Base-by-base conservation (phyloP, 1,139 yeast genomes). In the Geotrichum bryndzae region DNA sequence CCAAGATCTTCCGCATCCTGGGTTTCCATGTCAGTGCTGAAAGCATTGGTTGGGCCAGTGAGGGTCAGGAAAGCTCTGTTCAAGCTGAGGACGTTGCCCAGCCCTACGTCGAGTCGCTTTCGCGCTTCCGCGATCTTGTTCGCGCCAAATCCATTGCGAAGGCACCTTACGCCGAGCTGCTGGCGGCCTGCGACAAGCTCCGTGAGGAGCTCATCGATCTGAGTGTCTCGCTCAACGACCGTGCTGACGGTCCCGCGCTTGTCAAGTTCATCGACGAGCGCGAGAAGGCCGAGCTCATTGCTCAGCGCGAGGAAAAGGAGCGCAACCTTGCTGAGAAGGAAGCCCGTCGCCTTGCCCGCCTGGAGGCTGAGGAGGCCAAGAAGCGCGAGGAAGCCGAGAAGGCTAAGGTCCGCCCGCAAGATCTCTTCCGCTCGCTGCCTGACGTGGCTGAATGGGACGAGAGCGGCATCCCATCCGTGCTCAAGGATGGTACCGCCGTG, bases 151-250 rank as follows among this genome's bases (percentile, higher is more conserved):
- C 97, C 4, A 90, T 90, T 67, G 77, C 79, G 15, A 85, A 86
- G 71, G 85, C 82, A 0, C 84, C 84, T 45, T 76, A 79, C 62
- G 54, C 69, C 57, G 84, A 82, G 59, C 81, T 90, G 63, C 79
- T 94, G 63, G 76, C 78, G 22, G 78, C 84, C 4, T 81, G 87
- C 60, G 94, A 87, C 70, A 72, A 72, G 15, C 71, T 87, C 8
- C 80, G 94, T 66, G 84, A 85, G 66, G 95, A 88, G 56, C 77
- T 94, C 68, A 77, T 90, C 63, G 81, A 84, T 33, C 77, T 91
- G 64, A 95, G 96, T 31, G 88, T 94, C 41, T 85, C 95, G 0
- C 79, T 94, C 59, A 98, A 94, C 73, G 99, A 94, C 74, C 84
- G 97, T 70, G 83, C 86, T 41, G 89, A 84, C 63, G 91, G 87